Evolutionary conservation across 208 protist species (phyloP).

Genomic region (Angomonas deanei): DNA sequence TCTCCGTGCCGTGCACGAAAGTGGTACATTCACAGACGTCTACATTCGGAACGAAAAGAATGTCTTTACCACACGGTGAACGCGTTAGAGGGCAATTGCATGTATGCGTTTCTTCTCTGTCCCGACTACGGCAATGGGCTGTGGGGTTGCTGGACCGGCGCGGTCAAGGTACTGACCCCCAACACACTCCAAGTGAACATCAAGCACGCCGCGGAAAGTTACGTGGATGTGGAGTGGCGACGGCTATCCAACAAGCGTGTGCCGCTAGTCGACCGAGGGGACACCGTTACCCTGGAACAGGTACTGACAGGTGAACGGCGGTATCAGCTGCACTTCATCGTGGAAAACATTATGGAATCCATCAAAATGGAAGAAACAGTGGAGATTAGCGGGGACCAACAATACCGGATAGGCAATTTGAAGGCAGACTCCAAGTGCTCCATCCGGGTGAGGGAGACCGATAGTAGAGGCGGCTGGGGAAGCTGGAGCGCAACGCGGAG

Average conservation of each 20-base stretch:
- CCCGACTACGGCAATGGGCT: conserved; percentile 66
- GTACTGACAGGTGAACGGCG: not conserved
- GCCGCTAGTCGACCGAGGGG: conserved; percentile 35
- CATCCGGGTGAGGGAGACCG: conserved; percentile 87
- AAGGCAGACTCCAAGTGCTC: conserved; percentile 86
- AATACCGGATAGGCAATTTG: conserved; percentile 74
- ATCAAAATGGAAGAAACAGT: conserved; percentile 60
- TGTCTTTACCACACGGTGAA: conserved; percentile 33
- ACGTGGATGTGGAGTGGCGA: conserved; percentile 88
- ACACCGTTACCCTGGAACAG: conserved; percentile 15
- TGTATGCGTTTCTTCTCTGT: conserved; percentile 82
- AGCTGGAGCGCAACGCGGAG: conserved; percentile 76
- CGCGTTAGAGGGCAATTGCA: conserved; percentile 68
- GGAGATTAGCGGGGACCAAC: conserved; percentile 66
- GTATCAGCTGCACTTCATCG: conserved; percentile 74
- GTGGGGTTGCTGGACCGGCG: conserved; percentile 78
- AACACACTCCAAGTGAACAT: conserved; percentile 89
- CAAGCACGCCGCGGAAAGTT: conserved; percentile 81
- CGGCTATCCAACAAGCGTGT: conserved; percentile 78
- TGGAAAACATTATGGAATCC: conserved; percentile 43
- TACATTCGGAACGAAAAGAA: not conserved
- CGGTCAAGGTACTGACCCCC: conserved; percentile 88
- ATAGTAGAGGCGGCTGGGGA: conserved; percentile 85
- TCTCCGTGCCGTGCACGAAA: conserved; percentile 5
- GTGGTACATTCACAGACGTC: not conserved